These are phyloP conservation scores for Lithohypha guttulata DNA, from an alignment of 2,329 filamentous ascomycete genomes.

Conservation along the genomic window DNA sequence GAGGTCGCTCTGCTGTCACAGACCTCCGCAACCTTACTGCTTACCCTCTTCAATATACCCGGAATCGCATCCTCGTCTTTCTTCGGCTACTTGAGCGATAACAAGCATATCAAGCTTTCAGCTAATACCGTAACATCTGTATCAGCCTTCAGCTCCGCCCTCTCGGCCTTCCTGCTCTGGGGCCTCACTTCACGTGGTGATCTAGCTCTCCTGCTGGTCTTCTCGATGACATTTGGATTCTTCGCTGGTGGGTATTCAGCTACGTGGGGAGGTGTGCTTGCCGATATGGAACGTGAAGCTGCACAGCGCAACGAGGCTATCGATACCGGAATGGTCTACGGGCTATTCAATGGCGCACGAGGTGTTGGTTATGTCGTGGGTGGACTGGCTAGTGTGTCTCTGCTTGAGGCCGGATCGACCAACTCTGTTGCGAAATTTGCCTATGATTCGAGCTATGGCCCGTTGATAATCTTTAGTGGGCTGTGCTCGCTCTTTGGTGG, in stretches of 20 bases:
- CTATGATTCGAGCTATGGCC: too few relatives aligned
- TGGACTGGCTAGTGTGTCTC: slow-evolving; percentile 3
- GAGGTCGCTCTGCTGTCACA: slow-evolving; percentile 23
- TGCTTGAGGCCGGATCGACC: slow-evolving; percentile 10
- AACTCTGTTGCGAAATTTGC: too few relatives aligned
- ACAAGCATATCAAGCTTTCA: not conserved
- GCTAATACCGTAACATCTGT: slow-evolving; percentile 6
- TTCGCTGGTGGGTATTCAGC: slow-evolving; percentile 26
- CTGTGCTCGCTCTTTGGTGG: too few relatives aligned
- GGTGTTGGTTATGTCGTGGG: slow-evolving; percentile 26
- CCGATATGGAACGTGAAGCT: slow-evolving; percentile 3
- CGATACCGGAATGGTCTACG: slow-evolving; percentile 27
- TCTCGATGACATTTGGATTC: slow-evolving; percentile 26
- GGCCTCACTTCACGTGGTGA: not conserved
- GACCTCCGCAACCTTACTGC: slow-evolving; percentile 5
- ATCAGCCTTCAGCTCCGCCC: not conserved
- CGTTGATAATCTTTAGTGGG: too few relatives aligned
- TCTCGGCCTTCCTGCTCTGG: slow-evolving; percentile 9
- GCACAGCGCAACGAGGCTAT: slow-evolving; percentile 10
- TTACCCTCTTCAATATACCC: slow-evolving; percentile 9
- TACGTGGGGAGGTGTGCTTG: slow-evolving; percentile 12
- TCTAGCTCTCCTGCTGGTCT: slow-evolving; percentile 23
- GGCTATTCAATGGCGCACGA: slow-evolving; percentile 26
- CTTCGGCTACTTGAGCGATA: slow-evolving; percentile 11
- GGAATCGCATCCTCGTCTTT: slow-evolving; percentile 9